phyloP scores from a whole-genome alignment of 2,329 filamentous ascomycete species.

The Diaporthe destruens region DNA sequence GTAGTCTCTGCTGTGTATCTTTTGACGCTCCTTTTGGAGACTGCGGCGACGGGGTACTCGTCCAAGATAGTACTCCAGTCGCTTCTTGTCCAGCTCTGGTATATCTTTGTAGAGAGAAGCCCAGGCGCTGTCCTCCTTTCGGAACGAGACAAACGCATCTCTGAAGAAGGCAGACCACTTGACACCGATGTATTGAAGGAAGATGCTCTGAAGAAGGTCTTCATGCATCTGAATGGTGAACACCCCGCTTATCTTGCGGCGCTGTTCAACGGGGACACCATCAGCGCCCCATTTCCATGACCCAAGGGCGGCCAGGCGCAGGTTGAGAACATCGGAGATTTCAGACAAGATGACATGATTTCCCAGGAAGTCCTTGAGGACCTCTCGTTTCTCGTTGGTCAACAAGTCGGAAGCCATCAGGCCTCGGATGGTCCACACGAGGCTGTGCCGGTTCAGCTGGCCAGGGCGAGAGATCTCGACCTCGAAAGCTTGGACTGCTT shows the following conservation, averaged over 20 bases:
- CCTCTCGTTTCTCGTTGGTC: conserved; percentile 56
- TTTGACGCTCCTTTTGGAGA: conserved; percentile 50
- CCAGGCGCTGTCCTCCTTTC: conserved; percentile 53
- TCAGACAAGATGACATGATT: conserved; percentile 59
- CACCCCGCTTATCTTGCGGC: conserved; percentile 61
- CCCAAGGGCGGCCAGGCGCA: conserved; percentile 59
- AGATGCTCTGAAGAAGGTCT: conserved; percentile 63
- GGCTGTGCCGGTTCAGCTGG: conserved; percentile 52
- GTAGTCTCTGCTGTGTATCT: conserved; percentile 54
- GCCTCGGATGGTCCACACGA: conserved; percentile 57
- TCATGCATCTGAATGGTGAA: conserved; percentile 66
- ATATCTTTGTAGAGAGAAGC: conserved; percentile 48
- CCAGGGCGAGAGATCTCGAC: conserved; percentile 46
- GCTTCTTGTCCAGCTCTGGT: conserved; percentile 48
- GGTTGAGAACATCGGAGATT: conserved; percentile 66
- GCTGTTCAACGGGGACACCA: conserved; percentile 57
- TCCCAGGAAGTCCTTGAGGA: conserved; percentile 57
- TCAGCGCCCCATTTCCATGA: conserved; percentile 61
- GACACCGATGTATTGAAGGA: conserved; percentile 63
- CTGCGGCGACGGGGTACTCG: conserved; percentile 30
- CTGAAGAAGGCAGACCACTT: conserved; percentile 62
- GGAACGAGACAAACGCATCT: conserved; percentile 50
- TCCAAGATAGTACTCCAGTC: conserved; percentile 55
- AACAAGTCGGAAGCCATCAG: conserved; percentile 60
- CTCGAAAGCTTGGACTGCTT: conserved; percentile 51